These are phyloP conservation scores for Solanum virginianum DNA, from an alignment of 257 asterid genomes.

Conservation along the genomic window DNA sequence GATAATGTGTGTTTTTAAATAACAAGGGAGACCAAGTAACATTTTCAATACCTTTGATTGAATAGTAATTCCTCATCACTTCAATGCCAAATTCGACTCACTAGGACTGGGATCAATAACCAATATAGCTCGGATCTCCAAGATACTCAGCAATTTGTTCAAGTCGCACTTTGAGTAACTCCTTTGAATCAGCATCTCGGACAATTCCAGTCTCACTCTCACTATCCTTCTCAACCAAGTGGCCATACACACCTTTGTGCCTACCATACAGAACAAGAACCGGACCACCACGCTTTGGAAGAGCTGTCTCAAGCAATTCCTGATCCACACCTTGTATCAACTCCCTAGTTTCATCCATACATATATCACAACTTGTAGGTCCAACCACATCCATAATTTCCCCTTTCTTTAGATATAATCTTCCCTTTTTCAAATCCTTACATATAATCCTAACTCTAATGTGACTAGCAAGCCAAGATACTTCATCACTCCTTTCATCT, in stretches of 20 bases:
- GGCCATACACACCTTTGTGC: slow-evolving; percentile 79
- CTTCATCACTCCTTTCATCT: slow-evolving; percentile 5
- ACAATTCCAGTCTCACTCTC: slow-evolving; percentile 61
- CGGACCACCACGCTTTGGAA: slow-evolving; percentile 75
- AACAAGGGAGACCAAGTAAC: background rate
- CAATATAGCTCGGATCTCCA: slow-evolving; percentile 80
- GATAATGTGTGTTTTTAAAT: background rate
- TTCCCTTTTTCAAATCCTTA: slow-evolving; percentile 54
- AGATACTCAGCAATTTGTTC: slow-evolving; percentile 86
- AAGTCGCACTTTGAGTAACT: slow-evolving; percentile 53
- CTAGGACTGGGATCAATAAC: slow-evolving; percentile 25
- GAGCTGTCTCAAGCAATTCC: slow-evolving; percentile 57
- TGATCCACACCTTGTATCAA: slow-evolving; percentile 73
- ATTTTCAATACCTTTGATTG: background rate
- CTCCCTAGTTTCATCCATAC: slow-evolving; percentile 59
- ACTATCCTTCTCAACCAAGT: slow-evolving; percentile 53
- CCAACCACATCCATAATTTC: slow-evolving; percentile 72
- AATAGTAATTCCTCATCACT: background rate
- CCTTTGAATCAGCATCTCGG: slow-evolving; percentile 65
- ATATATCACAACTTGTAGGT: slow-evolving; percentile 53
- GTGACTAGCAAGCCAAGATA: slow-evolving; percentile 63
- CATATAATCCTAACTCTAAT: slow-evolving; percentile 71
- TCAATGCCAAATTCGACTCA: background rate
- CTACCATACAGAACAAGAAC: slow-evolving; percentile 60
- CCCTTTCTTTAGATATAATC: slow-evolving; percentile 60